A percentile compares a stretch with the other conserved stretches of the same genome.
phyloP scores from a whole-genome alignment of 1,284 basidiomycete genomes.

The Leccinum subfulvum region DNA sequence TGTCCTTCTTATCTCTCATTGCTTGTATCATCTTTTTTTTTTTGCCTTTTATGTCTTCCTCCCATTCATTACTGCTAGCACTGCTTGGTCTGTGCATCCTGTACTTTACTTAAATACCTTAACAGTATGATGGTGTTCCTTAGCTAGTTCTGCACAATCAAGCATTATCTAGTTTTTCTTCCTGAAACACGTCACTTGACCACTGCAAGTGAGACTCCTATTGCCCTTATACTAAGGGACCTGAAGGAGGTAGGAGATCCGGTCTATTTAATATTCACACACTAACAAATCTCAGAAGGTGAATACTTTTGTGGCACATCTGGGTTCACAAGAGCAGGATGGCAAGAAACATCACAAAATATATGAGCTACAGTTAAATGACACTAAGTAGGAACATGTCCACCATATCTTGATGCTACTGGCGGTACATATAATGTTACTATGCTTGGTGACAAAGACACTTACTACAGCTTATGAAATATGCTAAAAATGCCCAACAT shows the following conservation, averaged over 20 bases:
- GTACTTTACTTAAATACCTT: too few relatives aligned
- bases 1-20: too few relatives aligned
- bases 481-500: background rate
- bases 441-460: background rate
- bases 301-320: background rate
- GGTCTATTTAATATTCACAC: background rate
- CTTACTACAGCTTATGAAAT: background rate
- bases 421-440: background rate
- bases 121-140: too few relatives aligned
- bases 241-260: slow-evolving; percentile 1
- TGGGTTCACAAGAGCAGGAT: background rate
- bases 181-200: too few relatives aligned
- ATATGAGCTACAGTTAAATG: background rate
- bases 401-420: background rate
- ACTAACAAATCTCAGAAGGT: background rate
- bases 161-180: too few relatives aligned
- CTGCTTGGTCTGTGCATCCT: too few relatives aligned
- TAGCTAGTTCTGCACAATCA: too few relatives aligned
- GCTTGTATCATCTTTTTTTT: too few relatives aligned
- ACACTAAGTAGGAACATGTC: background rate
- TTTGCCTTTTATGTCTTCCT: too few relatives aligned
- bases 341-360: background rate
- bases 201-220: too few relatives aligned
- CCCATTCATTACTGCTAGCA: too few relatives aligned
- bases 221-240: background rate